Evolutionary conservation across 768 basidiomycete genomes (phyloP).

Genomic region (Collybia sp.): DNA sequence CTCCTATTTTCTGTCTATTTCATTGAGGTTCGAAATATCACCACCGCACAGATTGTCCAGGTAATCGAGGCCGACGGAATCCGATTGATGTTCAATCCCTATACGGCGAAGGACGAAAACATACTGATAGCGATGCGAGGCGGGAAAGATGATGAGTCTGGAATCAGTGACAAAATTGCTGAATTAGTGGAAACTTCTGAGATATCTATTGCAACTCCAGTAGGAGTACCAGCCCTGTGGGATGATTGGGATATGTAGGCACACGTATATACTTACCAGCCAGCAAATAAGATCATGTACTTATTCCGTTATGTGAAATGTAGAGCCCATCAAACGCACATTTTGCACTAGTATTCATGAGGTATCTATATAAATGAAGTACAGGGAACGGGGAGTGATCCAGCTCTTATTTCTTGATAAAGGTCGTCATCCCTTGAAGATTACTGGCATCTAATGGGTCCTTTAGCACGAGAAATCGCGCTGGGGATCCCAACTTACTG

Average conservation of each 20-base stretch:
- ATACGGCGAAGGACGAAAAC: conserved; percentile 35
- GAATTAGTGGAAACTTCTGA: conserved; percentile 71
- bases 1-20: conserved; percentile 73
- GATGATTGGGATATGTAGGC: conserved; percentile 72
- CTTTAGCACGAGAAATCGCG: neutral
- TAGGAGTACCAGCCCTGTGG: conserved; percentile 41
- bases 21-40: conserved; percentile 66
- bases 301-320: too few relatives aligned
- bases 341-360: too few relatives aligned
- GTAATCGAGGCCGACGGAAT: conserved; percentile 75
- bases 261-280: too few relatives aligned
- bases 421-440: conserved; percentile 31
- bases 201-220: conserved; percentile 23
- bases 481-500: conserved; percentile 19
- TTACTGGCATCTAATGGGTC: conserved; percentile 20
- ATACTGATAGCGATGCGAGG: conserved; percentile 66
- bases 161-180: conserved; percentile 56
- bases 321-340: too few relatives aligned
- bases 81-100: conserved; percentile 52
- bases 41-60: conserved; percentile 69
- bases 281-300: too few relatives aligned
- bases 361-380: too few relatives aligned
- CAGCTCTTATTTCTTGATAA: conserved; percentile 13
- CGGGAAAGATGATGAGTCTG: conserved; percentile 47
- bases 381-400: too few relatives aligned